These are phyloP conservation scores for Bipolaris oryzae DNA, from an alignment of 2,329 filamentous ascomycete species.

Conservation along the genomic window DNA sequence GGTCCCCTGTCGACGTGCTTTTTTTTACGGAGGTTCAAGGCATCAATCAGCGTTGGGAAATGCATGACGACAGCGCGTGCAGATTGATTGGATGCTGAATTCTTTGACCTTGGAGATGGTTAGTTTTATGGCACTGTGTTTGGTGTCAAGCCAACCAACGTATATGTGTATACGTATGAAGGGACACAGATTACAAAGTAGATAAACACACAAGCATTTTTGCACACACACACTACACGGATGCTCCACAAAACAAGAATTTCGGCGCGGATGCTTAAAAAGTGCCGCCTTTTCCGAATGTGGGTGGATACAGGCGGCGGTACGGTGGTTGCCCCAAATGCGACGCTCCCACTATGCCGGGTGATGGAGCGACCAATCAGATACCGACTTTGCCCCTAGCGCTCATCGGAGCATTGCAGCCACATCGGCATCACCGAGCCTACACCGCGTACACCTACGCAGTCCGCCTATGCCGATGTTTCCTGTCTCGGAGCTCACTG, in stretches of 20 bases:
- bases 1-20: no score
- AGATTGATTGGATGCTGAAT: no score
- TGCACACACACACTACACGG: neutral
- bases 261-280: neutral
- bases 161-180: no score
- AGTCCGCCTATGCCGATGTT: neutral
- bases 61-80: no score
- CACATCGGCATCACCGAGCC: constrained; percentile 12
- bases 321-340: constrained; percentile 6
- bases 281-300: constrained; percentile 1
- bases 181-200: no score
- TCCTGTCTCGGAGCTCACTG: constrained; percentile 9
- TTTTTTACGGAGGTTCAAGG: no score
- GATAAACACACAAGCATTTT: neutral
- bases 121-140: no score
- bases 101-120: no score
- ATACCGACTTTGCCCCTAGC: neutral
- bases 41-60: no score
- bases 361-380: neutral
- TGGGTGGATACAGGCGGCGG: neutral
- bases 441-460: neutral
- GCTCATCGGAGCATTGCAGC: constrained; percentile 1
- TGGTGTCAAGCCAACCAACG: no score
- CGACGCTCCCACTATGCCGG: constrained; percentile 1
- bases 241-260: neutral